phyloP scores from a whole-genome alignment of 768 basidiomycete genomes.

The Coprinopsis marcescibilis region DNA sequence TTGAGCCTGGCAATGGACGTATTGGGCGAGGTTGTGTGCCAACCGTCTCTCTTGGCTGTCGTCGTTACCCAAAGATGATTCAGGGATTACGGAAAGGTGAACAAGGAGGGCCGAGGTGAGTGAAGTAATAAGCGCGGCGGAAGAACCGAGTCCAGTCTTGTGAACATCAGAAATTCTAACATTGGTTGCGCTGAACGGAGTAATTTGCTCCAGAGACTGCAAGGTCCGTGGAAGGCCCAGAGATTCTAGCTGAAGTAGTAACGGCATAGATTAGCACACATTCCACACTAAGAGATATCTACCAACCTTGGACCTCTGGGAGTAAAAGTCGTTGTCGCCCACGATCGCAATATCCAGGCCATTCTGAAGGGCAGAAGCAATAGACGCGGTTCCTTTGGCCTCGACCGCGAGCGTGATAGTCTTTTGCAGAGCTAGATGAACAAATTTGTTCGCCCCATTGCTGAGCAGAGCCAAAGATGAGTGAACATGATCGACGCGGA shows the following conservation, averaged over 20 bases:
- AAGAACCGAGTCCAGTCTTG: conserved; percentile 97
- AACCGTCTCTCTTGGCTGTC: conserved; percentile 47
- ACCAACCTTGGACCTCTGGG: conserved; percentile 87
- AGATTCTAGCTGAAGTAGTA: conserved; percentile 48
- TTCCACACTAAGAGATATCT: too few species aligned
- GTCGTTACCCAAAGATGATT: conserved; percentile 38
- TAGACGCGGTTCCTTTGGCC: conserved; percentile 36
- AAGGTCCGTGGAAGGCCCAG: conserved; percentile 57
- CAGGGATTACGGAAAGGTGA: conserved; percentile 60
- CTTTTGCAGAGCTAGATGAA: conserved; percentile 81
- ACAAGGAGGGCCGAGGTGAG: conserved; percentile 81
- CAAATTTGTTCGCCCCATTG: conserved; percentile 79
- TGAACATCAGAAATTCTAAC: conserved; percentile 77
- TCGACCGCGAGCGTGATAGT: conserved; percentile 67
- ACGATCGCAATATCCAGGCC: conserved; percentile 77
- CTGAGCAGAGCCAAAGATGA: conserved; percentile 20
- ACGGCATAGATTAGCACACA: conserved; percentile 8
- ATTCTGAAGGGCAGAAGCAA: conserved; percentile 36
- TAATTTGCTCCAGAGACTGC: conserved; percentile 58
- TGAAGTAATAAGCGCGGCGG: conserved; percentile 94
- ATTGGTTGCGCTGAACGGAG: conserved; percentile 69
- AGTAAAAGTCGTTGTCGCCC: conserved; percentile 98
- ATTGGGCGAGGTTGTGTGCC: conserved; percentile 92
- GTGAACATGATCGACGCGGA: conserved; percentile 11
- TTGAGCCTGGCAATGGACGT: conserved; percentile 92